These are phyloP conservation scores for Grosmannia huntii DNA, from an alignment of 2,329 filamentous ascomycete species.

Conservation along the genomic window DNA sequence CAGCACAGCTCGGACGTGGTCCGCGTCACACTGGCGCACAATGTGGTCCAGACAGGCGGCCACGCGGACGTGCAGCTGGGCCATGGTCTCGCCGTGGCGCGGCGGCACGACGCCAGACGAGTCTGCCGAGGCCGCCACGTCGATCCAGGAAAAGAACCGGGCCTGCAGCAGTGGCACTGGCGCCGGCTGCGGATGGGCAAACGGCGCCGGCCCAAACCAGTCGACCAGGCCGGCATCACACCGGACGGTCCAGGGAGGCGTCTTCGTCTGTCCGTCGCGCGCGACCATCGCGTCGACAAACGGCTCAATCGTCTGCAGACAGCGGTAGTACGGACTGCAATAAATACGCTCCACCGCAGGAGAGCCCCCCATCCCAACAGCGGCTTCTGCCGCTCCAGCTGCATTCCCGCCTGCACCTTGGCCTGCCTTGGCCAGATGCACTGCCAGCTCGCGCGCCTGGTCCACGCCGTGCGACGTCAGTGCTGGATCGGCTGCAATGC, in stretches of 20 bases:
- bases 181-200: constrained; percentile 73
- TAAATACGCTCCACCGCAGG: constrained; percentile 62
- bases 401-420: too few species aligned
- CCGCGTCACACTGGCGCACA: constrained; percentile 58
- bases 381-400: neutral
- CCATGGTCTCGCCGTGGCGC: constrained; percentile 64
- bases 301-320: constrained; percentile 70
- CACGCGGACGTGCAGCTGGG: constrained; percentile 67
- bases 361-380: neutral
- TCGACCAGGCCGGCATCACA: constrained; percentile 56
- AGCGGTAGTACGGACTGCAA: constrained; percentile 76
- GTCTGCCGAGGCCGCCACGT: constrained; percentile 16
- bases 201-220: constrained; percentile 82
- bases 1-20: constrained; percentile 57
- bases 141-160: constrained; percentile 52
- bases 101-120: constrained; percentile 53
- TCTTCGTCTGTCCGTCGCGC: too few species aligned
- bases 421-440: constrained; percentile 34
- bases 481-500: constrained; percentile 75
- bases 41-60: constrained; percentile 57
- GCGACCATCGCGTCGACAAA: constrained; percentile 29
- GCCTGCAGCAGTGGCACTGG: constrained; percentile 44
- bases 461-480: constrained; percentile 76
- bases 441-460: constrained; percentile 67
- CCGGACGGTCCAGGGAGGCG: constrained; percentile 26